Conservation (phyloP, 2,329 filamentous ascomycete genomes). For the Xylaria sp. region DNA sequence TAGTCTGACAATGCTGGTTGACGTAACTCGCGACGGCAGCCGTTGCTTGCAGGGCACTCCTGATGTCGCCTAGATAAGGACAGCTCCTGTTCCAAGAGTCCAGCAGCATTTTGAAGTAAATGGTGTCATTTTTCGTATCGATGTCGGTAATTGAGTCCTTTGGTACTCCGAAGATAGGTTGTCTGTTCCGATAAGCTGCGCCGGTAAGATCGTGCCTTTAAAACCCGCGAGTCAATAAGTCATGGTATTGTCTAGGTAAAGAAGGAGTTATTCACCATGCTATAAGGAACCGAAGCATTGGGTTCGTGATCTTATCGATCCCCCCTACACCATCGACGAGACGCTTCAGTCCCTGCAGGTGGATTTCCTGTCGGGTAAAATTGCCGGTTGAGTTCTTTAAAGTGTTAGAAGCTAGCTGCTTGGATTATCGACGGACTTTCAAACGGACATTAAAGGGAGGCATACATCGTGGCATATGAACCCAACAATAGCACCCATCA, state of each 20-base stretch:
- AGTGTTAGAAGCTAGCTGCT: constrained; percentile 13
- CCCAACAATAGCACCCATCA: constrained; percentile 44
- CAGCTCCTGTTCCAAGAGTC: constrained; percentile 41
- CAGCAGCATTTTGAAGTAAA: constrained; percentile 41
- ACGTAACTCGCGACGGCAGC: constrained; percentile 46
- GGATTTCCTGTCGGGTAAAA: constrained; percentile 43
- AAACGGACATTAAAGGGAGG: background rate
- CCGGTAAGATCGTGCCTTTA: constrained; percentile 46
- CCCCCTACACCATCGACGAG: constrained; percentile 45
- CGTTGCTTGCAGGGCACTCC: constrained; percentile 41
- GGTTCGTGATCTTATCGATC: constrained; percentile 40
- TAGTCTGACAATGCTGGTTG: constrained; percentile 35
- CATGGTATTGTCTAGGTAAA: too few species aligned
- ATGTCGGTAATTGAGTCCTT: constrained; percentile 37
- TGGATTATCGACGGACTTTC: background rate
- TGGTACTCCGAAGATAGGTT: constrained; percentile 42
- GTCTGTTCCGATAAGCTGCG: constrained; percentile 43
- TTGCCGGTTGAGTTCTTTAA: constrained; percentile 41
- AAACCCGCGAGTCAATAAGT: background rate
- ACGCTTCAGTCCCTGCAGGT: constrained; percentile 45
- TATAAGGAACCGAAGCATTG: constrained; percentile 45
- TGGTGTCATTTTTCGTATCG: constrained; percentile 38
- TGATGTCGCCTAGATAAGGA: constrained; percentile 43
- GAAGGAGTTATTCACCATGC: constrained; percentile 40
- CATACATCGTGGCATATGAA: constrained; percentile 46